Percentiles rank a stretch among this genome's conserved stretches.
Evolutionary conservation across 2,329 filamentous ascomycete genomes (phyloP).

Genomic region (Simplicillium sp.): DNA sequence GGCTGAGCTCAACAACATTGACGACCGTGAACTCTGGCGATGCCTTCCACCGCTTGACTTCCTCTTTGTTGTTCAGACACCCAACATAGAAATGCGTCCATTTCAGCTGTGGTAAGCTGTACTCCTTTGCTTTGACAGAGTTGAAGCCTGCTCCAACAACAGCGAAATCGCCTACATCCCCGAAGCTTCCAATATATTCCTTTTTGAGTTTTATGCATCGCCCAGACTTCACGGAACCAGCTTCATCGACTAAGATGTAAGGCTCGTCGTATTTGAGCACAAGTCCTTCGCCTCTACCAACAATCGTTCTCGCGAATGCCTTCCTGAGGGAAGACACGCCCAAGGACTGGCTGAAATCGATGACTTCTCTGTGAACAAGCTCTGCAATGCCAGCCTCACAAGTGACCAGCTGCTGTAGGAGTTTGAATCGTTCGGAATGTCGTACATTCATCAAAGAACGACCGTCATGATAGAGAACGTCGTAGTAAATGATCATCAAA

Average conservation of each 20-base stretch:
- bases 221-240: constrained; percentile 26
- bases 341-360: constrained; percentile 52
- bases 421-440: constrained; percentile 49
- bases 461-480: constrained; percentile 44
- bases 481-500: constrained; percentile 54
- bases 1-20: constrained; percentile 49
- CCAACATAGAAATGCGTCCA: constrained; percentile 80
- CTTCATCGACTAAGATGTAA: constrained; percentile 53
- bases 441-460: constrained; percentile 39
- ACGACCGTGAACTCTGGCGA: constrained; percentile 58
- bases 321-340: constrained; percentile 47
- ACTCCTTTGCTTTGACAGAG: constrained; percentile 47
- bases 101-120: constrained; percentile 42
- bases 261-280: constrained; percentile 73
- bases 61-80: constrained; percentile 61
- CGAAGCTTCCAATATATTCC: constrained; percentile 68
- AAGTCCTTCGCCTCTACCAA: constrained; percentile 63
- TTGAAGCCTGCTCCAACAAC: constrained; percentile 69
- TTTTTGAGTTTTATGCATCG: constrained; percentile 79
- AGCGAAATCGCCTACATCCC: constrained; percentile 76
- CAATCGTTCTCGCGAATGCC: constrained; percentile 59
- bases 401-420: constrained; percentile 46
- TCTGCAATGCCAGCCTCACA: constrained; percentile 52
- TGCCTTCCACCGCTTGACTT: constrained; percentile 38
- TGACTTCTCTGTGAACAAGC: constrained; percentile 54